A percentile compares a stretch with the other conserved stretches of the same genome.
phyloP scores from a whole-genome alignment of 306 rosid species.

The Sicyos edulis region DNA sequence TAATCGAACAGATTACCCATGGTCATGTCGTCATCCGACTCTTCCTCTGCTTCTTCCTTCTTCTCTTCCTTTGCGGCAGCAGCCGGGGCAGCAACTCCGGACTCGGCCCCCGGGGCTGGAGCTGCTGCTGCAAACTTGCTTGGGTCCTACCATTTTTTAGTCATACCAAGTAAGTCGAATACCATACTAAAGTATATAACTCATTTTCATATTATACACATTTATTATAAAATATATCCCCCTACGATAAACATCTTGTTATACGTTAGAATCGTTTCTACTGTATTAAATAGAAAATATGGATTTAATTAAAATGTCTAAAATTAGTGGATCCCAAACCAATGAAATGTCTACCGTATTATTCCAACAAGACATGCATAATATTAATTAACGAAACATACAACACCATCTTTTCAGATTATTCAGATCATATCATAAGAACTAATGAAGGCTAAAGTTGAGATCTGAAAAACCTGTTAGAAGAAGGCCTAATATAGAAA shows the following conservation, averaged over 20 bases:
- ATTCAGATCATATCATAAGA: neutral
- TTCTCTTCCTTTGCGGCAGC: slow-evolving; percentile 40
- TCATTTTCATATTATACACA: neutral
- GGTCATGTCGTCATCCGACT: slow-evolving; percentile 44
- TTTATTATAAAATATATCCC: neutral
- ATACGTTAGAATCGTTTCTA: neutral
- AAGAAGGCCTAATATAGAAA: neutral
- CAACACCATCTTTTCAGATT: neutral
- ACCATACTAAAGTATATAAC: neutral
- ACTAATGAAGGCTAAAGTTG: neutral
- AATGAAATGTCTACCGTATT: neutral
- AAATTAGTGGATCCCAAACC: neutral
- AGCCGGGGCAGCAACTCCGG: slow-evolving; percentile 25
- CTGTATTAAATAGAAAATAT: neutral
- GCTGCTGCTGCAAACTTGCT: slow-evolving; percentile 40
- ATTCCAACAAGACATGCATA: neutral
- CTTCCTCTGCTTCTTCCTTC: slow-evolving; percentile 59
- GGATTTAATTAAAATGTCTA: neutral
- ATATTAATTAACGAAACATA: neutral
- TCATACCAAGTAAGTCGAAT: neutral
- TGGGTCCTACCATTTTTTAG: slow-evolving; percentile 31
- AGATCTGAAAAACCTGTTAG: neutral
- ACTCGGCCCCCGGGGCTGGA: slow-evolving; percentile 18
- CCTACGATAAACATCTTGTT: neutral
- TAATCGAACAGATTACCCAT: slow-evolving; percentile 31